Evolutionary conservation across 257 asterid genomes (phyloP).

Genomic region (Buddleja alternifolia): DNA sequence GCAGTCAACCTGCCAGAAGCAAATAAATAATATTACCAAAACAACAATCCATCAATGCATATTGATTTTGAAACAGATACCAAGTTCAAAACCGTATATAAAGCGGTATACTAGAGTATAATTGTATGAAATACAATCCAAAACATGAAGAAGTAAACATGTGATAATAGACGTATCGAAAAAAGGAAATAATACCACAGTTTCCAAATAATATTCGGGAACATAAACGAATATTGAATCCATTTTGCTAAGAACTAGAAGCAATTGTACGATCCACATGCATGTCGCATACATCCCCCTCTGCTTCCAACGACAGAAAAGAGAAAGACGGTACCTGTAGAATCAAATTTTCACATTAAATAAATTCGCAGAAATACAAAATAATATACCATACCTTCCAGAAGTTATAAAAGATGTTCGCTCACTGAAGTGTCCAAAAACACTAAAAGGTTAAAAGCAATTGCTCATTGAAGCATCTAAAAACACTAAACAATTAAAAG

Average conservation of each 20-base stretch:
- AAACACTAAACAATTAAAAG: neutral
- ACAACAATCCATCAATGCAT: constrained; percentile 5
- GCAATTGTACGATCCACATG: constrained; percentile 94
- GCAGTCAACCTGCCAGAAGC: constrained; percentile 80
- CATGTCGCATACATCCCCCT: constrained; percentile 93
- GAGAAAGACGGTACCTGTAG: constrained; percentile 82
- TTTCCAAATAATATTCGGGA: constrained; percentile 94
- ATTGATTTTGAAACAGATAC: neutral
- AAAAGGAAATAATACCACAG: constrained; percentile 64
- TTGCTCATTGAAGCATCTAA: too few relatives aligned
- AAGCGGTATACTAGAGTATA: neutral
- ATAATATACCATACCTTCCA: constrained; percentile 12
- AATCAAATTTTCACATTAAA: constrained; percentile 23
- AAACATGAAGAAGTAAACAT: constrained; percentile 13
- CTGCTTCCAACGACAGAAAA: constrained; percentile 92
- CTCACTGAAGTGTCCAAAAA: neutral
- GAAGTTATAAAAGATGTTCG: constrained; percentile 5
- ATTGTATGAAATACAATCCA: neutral
- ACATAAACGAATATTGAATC: constrained; percentile 69
- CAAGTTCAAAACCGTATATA: neutral
- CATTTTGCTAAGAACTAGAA: constrained; percentile 82
- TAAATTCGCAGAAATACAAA: constrained; percentile 6
- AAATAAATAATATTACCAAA: constrained; percentile 17
- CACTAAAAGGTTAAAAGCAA: too few relatives aligned
- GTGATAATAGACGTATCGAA: constrained; percentile 10